Evolutionary conservation across 2,329 filamentous ascomycete species (phyloP).

Genomic region (Nigrospora osmanthi): DNA sequence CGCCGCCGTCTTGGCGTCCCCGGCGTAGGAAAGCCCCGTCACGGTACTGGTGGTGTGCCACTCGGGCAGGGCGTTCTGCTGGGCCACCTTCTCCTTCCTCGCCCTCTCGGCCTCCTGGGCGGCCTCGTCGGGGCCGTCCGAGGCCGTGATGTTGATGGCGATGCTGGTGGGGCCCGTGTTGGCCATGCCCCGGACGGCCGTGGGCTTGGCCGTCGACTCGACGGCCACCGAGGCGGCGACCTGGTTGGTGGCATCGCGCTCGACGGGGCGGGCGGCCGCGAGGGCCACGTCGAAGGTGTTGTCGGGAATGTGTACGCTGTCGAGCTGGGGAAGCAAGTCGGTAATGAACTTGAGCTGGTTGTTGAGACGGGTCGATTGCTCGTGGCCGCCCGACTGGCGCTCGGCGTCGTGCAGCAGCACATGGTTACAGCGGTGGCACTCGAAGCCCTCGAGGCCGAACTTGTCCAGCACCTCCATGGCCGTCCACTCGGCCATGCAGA

Average conservation of each 20-base stretch:
- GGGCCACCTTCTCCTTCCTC: conserved; percentile 57
- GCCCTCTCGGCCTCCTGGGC: conserved; percentile 57
- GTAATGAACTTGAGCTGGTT: conserved; percentile 74
- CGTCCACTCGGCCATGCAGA: conserved; percentile 81
- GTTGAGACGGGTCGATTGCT: conserved; percentile 68
- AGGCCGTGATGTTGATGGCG: conserved; percentile 60
- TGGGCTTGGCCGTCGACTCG: conserved; percentile 46
- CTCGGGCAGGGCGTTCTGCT: conserved; percentile 61
- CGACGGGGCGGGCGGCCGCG: conserved; percentile 52
- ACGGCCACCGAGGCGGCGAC: conserved; percentile 52
- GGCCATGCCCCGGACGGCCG: conserved; percentile 61
- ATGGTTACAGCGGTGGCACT: conserved; percentile 71
- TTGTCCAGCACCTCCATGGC: conserved; percentile 82
- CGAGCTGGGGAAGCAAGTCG: conserved; percentile 68
- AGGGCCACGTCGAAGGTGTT: conserved; percentile 67
- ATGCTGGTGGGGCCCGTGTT: conserved; percentile 63
- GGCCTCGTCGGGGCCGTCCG: conserved; percentile 57
- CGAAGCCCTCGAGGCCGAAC: conserved; percentile 62
- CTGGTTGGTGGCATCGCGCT: conserved; percentile 60
- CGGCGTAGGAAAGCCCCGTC: conserved; percentile 50
- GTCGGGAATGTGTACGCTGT: conserved; percentile 65
- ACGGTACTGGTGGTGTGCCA: conserved; percentile 70
- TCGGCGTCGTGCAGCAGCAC: conserved; percentile 59
- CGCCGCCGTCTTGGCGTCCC: conserved; percentile 17
- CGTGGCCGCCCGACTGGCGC: conserved; percentile 61